These are phyloP conservation scores for Rosellinia necatrix DNA, from an alignment of 2,329 filamentous ascomycete species.

Conservation along the genomic window DNA sequence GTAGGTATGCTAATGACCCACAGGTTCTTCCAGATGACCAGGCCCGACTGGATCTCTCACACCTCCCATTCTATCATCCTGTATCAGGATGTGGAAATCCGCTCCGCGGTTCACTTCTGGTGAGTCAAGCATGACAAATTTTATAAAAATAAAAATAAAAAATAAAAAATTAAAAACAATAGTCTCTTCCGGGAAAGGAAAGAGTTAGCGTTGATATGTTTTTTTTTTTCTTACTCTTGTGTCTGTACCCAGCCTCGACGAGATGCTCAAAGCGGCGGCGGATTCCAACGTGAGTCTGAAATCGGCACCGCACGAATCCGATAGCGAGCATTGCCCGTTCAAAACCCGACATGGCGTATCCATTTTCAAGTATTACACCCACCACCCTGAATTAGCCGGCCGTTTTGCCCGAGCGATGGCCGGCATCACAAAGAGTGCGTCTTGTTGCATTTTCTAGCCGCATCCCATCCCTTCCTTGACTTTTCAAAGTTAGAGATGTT, in stretches of 20 bases:
- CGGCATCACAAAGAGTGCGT: constrained; percentile 18
- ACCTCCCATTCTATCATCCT: constrained; percentile 20
- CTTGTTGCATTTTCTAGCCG: too few species aligned
- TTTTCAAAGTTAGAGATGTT: neutral
- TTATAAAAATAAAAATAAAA: too few species aligned
- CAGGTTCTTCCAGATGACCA: constrained; percentile 32
- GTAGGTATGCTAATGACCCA: constrained; percentile 33
- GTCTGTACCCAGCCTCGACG: constrained; percentile 26
- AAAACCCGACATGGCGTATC: constrained; percentile 21
- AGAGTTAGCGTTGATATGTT: neutral
- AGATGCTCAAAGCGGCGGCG: constrained; percentile 37
- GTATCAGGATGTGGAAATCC: constrained; percentile 26
- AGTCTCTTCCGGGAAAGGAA: neutral
- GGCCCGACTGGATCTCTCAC: constrained; percentile 29
- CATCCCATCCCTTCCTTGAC: neutral
- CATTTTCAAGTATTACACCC: constrained; percentile 23
- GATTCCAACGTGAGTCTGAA: constrained; percentile 25
- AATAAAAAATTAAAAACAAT: too few species aligned
- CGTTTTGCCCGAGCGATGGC: constrained; percentile 29
- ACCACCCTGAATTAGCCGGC: constrained; percentile 5
- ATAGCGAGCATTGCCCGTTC: constrained; percentile 30
- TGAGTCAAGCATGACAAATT: neutral
- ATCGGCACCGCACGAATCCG: constrained; percentile 26
- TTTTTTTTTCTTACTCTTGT: neutral
- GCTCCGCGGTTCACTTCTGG: constrained; percentile 26